Base-by-base conservation (phyloP, 225 moss, liverwort and hornwort species). In the Lunularia cruciata region DNA sequence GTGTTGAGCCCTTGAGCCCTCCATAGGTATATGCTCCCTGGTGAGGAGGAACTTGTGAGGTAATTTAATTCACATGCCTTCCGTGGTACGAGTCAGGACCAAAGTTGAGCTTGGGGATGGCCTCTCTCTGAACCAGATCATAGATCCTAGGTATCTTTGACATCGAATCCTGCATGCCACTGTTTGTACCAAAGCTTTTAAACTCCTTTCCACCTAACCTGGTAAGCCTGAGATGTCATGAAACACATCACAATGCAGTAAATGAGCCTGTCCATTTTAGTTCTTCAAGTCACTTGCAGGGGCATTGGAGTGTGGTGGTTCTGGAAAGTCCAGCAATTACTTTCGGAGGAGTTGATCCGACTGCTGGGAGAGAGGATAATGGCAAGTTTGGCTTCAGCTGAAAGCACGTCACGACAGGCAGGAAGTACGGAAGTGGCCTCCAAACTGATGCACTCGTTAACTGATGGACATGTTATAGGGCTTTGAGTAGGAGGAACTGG, bases 331-430 rank as follows among this genome's bases (percentile, higher is more conserved):
- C 77, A 77, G 20, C 68, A 72, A 58, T 36, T 76, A 11, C 58
- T 42, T 28, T 74, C 77, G 9, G 52, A 65, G 14, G 81, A 62
- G 15, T 67, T 73, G 26, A 81, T 63, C 76, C 81, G 77, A 47
- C 47, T 81, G n/a, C 65, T 60, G 2, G 81, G 81, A 60, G 81
- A 74, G 14, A 81, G 73, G 0, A 77, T 77, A 19, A 56, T 57
- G 8, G 81, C 77, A 0, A 81, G 74, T 54, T 77, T 64, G 10
- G 73, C 66, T 54, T 81, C 81, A 13, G 77, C 77, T 11, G 76
- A 69, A 42, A 77, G 67, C 31, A 81, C 60, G 33, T 81, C 81
- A 14, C 81, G 59, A 37, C 65, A 74, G 0, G 51, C 65, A 0
- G 58, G 12, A 7, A 54, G 62, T n/a, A 68, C 19, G 18, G 47